phyloP scores from a whole-genome alignment of 768 basidiomycete genomes.

The Rhodotorula graminis region DNA sequence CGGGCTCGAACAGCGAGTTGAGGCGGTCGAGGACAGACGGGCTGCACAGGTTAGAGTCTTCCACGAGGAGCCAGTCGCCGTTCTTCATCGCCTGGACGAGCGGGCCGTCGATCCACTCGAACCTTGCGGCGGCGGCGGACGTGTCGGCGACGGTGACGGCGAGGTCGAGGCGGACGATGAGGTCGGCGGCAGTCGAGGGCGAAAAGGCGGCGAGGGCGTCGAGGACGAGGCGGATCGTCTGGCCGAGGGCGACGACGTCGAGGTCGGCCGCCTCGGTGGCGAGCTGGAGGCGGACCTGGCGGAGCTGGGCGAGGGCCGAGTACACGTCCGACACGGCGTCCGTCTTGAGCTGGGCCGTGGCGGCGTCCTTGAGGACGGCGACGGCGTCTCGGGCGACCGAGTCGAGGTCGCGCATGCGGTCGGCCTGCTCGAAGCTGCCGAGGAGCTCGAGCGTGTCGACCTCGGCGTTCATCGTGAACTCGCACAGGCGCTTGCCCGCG shows the following conservation, averaged over 20 bases:
- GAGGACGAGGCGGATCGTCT: slow-evolving; percentile 1
- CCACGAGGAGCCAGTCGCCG: slow-evolving; percentile 85
- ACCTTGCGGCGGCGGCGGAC: slow-evolving; percentile 53
- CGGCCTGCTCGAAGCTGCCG: slow-evolving; percentile 91
- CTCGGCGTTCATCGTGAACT: slow-evolving; percentile 73
- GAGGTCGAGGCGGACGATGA: neutral
- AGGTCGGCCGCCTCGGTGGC: slow-evolving; percentile 12
- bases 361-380: slow-evolving; percentile 5
- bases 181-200: neutral
- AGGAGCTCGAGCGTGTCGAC: slow-evolving; percentile 91
- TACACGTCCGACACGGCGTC: neutral
- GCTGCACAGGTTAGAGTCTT: slow-evolving; percentile 89
- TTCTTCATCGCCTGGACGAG: slow-evolving; percentile 75
- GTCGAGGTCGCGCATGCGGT: slow-evolving; percentile 46
- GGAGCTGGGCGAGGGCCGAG: slow-evolving; percentile 1
- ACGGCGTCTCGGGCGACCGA: slow-evolving; percentile 8
- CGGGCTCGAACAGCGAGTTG: slow-evolving; percentile 87
- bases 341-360: slow-evolving; percentile 10
- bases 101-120: slow-evolving; percentile 95
- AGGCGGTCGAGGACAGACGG: slow-evolving; percentile 93
- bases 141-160: slow-evolving; percentile 8
- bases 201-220: neutral
- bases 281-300: slow-evolving; percentile 9
- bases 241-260: neutral
- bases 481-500: slow-evolving; percentile 64